Base-by-base conservation (phyloP, 768 basidiomycete genomes). In the Tylopilus sp. region DNA sequence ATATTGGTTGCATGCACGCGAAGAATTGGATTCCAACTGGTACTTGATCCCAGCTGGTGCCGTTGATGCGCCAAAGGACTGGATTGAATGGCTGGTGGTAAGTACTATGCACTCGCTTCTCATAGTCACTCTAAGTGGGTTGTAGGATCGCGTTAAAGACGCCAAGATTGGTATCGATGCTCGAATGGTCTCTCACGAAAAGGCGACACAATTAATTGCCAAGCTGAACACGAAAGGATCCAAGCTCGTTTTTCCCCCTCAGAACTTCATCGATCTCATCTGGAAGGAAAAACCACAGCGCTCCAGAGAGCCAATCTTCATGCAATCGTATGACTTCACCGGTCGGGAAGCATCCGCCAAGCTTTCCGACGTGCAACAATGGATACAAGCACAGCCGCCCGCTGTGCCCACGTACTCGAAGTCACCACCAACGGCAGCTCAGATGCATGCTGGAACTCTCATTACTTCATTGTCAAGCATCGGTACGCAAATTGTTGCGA, bases 161-260 rank as follows among this genome's bases (percentile, higher is more conserved):
- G 65, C 76, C 23, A 75, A 80, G 59, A 81, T 95, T 44, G 93
- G 92, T 12, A 78, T 95, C 48, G 93, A 95, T 66, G 86, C 91
- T 3, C 82, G 88, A 15, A 86, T 92, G 81, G 70, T 94, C 48
- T 80, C 89, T 0, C 81, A 88, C 61, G 81, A 85, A 60, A 83
- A 83, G 52, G 86, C 85, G 13, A 73, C 77, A 10, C 69, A 75
- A 40, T 71, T 93, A 48, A 82, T 80, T 53, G 61, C 75, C 40
- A 81, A 80, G 56, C 75, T 92, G 8, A 68, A 67, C 18, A 38
- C 71, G 39, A 76, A 77, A 47, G 74, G 72, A 46, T 82, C 86
- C 17, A 87, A 86, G 66, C 75, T 95, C 52, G 75, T 85, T 18
- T 93, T 86, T 58, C 91, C 91, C 0, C 79, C 86, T 10, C 82